Evolutionary conservation across 2,329 filamentous ascomycete genomes (phyloP).

Genomic region (Thelonectria olida): DNA sequence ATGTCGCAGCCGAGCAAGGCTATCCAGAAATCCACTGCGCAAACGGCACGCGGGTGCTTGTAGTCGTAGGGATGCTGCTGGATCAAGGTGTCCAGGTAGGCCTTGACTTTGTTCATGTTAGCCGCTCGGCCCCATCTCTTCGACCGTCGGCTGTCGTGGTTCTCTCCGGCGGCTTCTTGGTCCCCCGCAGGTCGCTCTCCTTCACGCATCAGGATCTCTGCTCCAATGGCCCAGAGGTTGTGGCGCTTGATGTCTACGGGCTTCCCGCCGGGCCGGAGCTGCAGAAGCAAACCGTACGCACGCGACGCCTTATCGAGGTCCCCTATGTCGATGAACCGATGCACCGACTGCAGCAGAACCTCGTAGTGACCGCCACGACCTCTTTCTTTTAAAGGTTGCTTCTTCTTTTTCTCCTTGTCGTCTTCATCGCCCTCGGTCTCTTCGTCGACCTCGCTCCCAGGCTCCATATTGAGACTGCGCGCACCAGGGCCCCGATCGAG

Average conservation of each 20-base stretch:
- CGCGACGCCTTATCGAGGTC: conserved; percentile 77
- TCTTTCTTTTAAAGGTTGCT: conserved; percentile 22
- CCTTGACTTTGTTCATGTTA: conserved; percentile 56
- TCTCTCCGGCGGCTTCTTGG: background rate
- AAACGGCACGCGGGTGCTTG: conserved; percentile 65
- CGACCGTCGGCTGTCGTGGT: background rate
- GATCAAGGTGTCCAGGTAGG: conserved; percentile 82
- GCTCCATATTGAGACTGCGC: conserved; percentile 21
- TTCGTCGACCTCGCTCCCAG: conserved; percentile 53
- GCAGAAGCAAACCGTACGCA: conserved; percentile 78
- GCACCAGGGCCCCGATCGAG: conserved; percentile 20
- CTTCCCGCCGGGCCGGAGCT: conserved; percentile 53
- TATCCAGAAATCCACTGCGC: conserved; percentile 81
- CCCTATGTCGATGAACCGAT: conserved; percentile 75
- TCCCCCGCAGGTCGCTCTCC: conserved; percentile 48
- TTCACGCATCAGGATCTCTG: conserved; percentile 80
- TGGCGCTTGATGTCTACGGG: conserved; percentile 74
- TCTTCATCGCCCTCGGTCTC: conserved; percentile 75
- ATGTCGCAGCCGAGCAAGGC: conserved; percentile 85
- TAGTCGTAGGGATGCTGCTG: conserved; percentile 78
- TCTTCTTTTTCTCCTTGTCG: conserved; percentile 64
- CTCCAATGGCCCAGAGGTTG: conserved; percentile 83
- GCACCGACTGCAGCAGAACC: conserved; percentile 74
- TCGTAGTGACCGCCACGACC: conserved; percentile 62
- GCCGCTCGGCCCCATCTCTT: conserved; percentile 53